phyloP scores from a whole-genome alignment of 257 asterid species.

The Anisodus tanguticus region DNA sequence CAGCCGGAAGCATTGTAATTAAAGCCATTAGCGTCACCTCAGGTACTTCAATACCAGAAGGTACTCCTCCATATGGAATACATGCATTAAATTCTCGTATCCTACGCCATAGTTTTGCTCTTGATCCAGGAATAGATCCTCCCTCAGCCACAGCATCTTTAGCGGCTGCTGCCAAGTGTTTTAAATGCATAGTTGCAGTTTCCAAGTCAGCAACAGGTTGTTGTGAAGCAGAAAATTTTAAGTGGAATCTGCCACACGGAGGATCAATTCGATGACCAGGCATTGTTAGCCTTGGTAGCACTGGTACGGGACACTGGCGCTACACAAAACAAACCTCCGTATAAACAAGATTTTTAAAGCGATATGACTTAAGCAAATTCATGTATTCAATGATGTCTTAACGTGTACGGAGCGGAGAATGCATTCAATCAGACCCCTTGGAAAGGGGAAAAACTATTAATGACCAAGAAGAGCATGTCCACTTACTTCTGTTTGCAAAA shows the following conservation, averaged over 20 bases:
- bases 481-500: constrained; percentile 95
- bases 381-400: constrained; percentile 22
- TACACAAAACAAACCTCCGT: constrained; percentile 48
- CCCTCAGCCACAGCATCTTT: constrained; percentile 99
- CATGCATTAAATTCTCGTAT: constrained; percentile 98
- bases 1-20: constrained; percentile 94
- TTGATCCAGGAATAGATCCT: constrained; percentile 99
- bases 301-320: constrained; percentile 93
- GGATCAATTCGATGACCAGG: constrained; percentile 99
- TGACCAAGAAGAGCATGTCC: constrained; percentile 46
- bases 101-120: constrained; percentile 98
- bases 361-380: constrained; percentile 29
- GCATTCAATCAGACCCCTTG: not conserved
- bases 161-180: constrained; percentile 94
- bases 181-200: constrained; percentile 82
- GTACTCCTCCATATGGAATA: constrained; percentile 85
- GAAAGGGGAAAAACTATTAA: constrained; percentile 18
- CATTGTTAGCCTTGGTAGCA: constrained; percentile 95
- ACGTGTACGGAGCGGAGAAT: constrained; percentile 4
- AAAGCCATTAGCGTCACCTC: constrained; percentile 99
- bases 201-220: constrained; percentile 70
- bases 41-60: constrained; percentile 86
- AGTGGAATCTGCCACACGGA: constrained; percentile 90
- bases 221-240: constrained; percentile 50
- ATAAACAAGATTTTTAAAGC: constrained; percentile 34